Conservation (phyloP, 345 rosid species). For the Alliaria petiolata region DNA sequence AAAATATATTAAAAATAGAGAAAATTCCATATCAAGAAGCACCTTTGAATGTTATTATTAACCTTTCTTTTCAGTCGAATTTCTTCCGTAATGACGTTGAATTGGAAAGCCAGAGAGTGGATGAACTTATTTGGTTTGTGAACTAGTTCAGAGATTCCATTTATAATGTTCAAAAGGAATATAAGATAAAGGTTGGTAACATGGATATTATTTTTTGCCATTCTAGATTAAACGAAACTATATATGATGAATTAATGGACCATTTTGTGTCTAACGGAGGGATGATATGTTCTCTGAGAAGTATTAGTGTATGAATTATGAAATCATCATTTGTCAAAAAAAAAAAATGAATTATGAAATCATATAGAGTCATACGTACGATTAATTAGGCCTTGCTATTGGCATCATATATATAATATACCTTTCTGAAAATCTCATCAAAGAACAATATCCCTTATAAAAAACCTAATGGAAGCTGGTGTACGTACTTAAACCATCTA, state of each 20-base stretch:
- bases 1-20: no score
- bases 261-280: neutral
- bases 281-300: neutral
- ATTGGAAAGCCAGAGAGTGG: no score
- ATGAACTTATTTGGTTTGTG: neutral
- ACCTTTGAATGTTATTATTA: neutral
- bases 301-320: neutral
- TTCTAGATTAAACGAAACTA: neutral
- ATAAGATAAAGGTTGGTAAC: neutral
- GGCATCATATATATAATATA: neutral
- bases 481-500: neutral
- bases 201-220: neutral
- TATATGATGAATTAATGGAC: neutral
- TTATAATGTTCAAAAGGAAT: neutral
- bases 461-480: neutral
- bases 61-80: neutral
- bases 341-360: neutral
- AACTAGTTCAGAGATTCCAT: neutral
- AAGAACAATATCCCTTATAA: neutral
- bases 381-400: neutral
- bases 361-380: neutral
- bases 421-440: neutral
- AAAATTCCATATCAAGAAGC: no score
- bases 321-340: no score
- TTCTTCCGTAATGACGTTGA: neutral